Base-by-base conservation (phyloP, 345 rosid species). In the Lenwebbia sp. region DNA sequence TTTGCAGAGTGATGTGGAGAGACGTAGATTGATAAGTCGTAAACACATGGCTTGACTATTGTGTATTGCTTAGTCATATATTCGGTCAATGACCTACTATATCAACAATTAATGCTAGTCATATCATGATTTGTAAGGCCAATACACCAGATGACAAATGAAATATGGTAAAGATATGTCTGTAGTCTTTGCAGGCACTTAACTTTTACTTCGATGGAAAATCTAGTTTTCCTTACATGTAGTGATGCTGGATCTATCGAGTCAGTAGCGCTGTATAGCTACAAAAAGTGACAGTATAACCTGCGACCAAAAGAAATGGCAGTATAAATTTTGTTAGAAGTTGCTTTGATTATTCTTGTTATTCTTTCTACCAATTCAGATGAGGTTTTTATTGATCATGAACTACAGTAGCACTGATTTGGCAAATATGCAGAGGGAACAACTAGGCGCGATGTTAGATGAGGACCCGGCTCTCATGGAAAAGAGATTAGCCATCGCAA, bases 391-490 rank as follows among this genome's bases (percentile, higher is more conserved):
- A 33, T 65, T 33, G 37, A 33, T 65, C 44, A 65, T 65, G 78
- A 65, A 9, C 44, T 65, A 8, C 78, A 33, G 37, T 33, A 65
- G 44, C 13, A 70, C 58, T 85, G n/a, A 30, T 40, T 85, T 53
- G 44, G 62, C 62, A 50, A 74, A 82, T 78, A 81, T 83, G 90
- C 92, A 97, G 99, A 96, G 91, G 90, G 99, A 95, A 92, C 92
- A 92, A 89, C 96, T 97, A 26, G 95, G 99, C 5, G 92, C 93
- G 17, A 97, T 96, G 99, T 87, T 97, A 91, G 99, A 96, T 62
- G 99, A 97, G 90, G 99, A 97, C 89, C 99, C 99, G 10, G 95
- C 95, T 82, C 94, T 97, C 40, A 97, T 97, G 99, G 99, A 94
- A 54, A 93, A 88, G 90, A 95, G 99, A 91, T 85, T 89, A 75